These are phyloP conservation scores for Aspergillus sp. DNA, from an alignment of 2,329 filamentous ascomycete species.

Conservation along the genomic window DNA sequence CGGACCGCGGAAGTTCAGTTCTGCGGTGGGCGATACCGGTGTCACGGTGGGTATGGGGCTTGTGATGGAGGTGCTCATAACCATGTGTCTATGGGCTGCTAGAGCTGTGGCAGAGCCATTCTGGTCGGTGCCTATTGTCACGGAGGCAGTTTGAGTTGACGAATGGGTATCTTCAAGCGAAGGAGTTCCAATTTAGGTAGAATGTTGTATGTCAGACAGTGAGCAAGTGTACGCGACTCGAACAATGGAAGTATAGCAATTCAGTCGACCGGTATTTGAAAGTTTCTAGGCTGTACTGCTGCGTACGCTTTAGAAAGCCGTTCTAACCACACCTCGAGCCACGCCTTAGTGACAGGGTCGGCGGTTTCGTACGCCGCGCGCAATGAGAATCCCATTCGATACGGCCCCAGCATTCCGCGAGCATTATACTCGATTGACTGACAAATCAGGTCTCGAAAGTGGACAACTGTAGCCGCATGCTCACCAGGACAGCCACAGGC, in stretches of 20 bases:
- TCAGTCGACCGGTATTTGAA: not conserved
- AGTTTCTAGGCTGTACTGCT: slow-evolving; percentile 22
- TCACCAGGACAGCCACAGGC: slow-evolving; percentile 3
- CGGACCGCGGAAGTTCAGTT: slow-evolving; percentile 18
- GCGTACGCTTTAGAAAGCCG: slow-evolving; percentile 27
- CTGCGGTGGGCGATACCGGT: slow-evolving; percentile 14
- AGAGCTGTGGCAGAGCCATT: slow-evolving; percentile 24
- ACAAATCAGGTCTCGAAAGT: slow-evolving; percentile 32
- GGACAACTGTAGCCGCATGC: slow-evolving; percentile 21
- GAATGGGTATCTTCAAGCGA: not conserved
- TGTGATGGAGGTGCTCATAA: slow-evolving; percentile 26
- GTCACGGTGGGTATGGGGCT: slow-evolving; percentile 24
- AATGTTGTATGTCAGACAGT: not conserved
- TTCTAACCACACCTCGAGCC: slow-evolving; percentile 24
- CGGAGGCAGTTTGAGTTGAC: not conserved
- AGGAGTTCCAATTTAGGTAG: not conserved
- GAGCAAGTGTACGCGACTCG: no score
- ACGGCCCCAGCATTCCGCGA: slow-evolving; percentile 26
- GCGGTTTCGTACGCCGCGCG: slow-evolving; percentile 27
- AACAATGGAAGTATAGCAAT: not conserved
- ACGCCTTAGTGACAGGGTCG: slow-evolving; percentile 21
- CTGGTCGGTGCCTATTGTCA: slow-evolving; percentile 2
- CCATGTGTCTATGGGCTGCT: slow-evolving; percentile 19
- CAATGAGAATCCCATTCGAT: slow-evolving; percentile 27
- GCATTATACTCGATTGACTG: slow-evolving; percentile 28